Percentiles rank a stretch among this genome's conserved stretches.
Evolutionary conservation across 2,329 filamentous ascomycete genomes (phyloP).

Genomic region (Penicillium thymicola): DNA sequence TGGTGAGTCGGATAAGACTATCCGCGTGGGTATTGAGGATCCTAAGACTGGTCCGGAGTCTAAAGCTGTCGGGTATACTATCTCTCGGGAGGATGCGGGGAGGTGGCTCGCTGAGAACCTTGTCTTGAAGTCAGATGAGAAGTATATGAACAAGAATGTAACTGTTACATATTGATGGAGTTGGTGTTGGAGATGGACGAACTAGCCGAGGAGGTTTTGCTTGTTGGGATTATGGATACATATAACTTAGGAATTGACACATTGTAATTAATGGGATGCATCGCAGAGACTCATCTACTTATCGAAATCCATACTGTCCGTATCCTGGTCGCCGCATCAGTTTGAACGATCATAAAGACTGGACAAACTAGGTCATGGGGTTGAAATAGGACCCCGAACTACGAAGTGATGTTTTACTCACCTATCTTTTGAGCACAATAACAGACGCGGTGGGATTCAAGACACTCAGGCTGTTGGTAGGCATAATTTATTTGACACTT

Average conservation of each 20-base stretch:
- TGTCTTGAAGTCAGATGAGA: neutral
- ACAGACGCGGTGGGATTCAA: too few relatives aligned
- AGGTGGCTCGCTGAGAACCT: slow-evolving; percentile 17
- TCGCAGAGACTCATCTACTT: neutral
- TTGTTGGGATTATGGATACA: neutral
- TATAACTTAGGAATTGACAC: neutral
- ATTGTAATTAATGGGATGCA: neutral
- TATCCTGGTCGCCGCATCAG: neutral
- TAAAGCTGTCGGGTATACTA: slow-evolving; percentile 33
- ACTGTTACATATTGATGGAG: neutral
- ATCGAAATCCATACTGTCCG: neutral
- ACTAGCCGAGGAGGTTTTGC: neutral
- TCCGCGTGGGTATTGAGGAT: slow-evolving; percentile 27
- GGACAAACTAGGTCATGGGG: neutral
- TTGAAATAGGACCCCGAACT: neutral
- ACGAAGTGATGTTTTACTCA: too few relatives aligned
- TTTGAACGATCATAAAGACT: neutral
- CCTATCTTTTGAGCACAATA: neutral
- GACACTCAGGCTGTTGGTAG: too few relatives aligned
- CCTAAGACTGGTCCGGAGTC: slow-evolving; percentile 30
- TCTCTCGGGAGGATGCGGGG: slow-evolving; percentile 33
- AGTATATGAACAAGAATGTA: slow-evolving; percentile 6
- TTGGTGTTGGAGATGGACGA: neutral
- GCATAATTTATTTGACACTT: too few relatives aligned
- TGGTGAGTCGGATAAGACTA: slow-evolving; percentile 20